phyloP scores from a whole-genome alignment of 208 protist species.

The Leishmania arabica region DNA sequence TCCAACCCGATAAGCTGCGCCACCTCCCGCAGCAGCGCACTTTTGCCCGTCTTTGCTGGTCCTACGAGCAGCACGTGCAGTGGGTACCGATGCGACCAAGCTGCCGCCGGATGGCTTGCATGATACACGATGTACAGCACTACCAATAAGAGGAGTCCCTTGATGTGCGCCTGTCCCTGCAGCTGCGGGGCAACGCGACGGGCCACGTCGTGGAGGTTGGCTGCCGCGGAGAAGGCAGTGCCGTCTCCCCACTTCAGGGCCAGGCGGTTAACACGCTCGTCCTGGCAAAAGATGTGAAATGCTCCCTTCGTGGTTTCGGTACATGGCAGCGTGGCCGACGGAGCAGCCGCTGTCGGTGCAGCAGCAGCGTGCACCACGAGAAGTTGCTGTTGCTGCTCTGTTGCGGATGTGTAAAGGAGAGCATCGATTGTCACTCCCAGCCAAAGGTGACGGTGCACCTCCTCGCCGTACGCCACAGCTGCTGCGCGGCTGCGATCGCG shows the following conservation, averaged over 20 bases:
- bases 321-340: not conserved
- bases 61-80: slow-evolving; percentile 69
- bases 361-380: slow-evolving; percentile 55
- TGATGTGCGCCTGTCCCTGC: slow-evolving; percentile 51
- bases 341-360: not conserved
- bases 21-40: slow-evolving; percentile 46
- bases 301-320: not conserved
- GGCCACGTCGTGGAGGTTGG: slow-evolving; percentile 33
- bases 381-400: slow-evolving; percentile 39
- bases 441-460: slow-evolving; percentile 30
- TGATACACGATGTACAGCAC: slow-evolving; percentile 60
- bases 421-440: slow-evolving; percentile 38
- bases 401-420: slow-evolving; percentile 45
- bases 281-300: slow-evolving; percentile 6
- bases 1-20: slow-evolving; percentile 35
- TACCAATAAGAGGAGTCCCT: slow-evolving; percentile 56
- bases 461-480: slow-evolving; percentile 59
- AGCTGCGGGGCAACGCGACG: slow-evolving; percentile 44
- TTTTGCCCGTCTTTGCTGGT: slow-evolving; percentile 59
- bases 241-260: slow-evolving; percentile 11
- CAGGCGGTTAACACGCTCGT: not conserved
- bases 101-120: slow-evolving; percentile 15
- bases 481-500: slow-evolving; percentile 31
- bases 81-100: slow-evolving; percentile 18
- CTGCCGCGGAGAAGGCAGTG: not conserved